These are phyloP conservation scores for Theileria sp. DNA, from an alignment of 169 alveolate genomes.

Conservation along the genomic window DNA sequence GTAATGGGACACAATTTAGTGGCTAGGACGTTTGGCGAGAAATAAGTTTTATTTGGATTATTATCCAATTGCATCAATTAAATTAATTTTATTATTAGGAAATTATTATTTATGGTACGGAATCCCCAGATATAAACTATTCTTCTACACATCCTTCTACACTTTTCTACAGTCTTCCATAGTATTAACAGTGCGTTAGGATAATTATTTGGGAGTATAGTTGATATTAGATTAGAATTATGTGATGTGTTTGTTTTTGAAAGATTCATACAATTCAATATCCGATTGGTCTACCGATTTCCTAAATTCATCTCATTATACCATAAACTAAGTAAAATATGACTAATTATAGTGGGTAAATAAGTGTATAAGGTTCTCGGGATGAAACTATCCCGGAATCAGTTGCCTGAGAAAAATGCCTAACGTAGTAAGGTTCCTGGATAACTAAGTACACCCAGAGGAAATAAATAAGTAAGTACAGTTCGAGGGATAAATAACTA, in stretches of 20 bases:
- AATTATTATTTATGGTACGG: background rate
- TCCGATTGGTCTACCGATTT: conserved; percentile 57
- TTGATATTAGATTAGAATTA: background rate
- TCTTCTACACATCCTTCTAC: background rate
- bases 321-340: no score
- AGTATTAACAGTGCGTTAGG: background rate
- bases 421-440: no score
- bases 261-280: conserved; percentile 49
- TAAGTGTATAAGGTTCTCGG: no score
- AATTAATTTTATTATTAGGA: background rate
- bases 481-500: background rate
- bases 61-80: no score
- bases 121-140: no score
- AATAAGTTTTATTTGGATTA: background rate
- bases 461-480: no score
- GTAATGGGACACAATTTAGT: background rate
- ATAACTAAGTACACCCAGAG: background rate
- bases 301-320: background rate
- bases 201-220: background rate
- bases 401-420: no score
- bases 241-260: conserved; percentile 34
- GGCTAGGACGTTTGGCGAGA: background rate
- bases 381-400: no score
- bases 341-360: no score
- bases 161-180: background rate